Conservation (phyloP, 768 basidiomycete species). For the Auriscalpium orientale region DNA sequence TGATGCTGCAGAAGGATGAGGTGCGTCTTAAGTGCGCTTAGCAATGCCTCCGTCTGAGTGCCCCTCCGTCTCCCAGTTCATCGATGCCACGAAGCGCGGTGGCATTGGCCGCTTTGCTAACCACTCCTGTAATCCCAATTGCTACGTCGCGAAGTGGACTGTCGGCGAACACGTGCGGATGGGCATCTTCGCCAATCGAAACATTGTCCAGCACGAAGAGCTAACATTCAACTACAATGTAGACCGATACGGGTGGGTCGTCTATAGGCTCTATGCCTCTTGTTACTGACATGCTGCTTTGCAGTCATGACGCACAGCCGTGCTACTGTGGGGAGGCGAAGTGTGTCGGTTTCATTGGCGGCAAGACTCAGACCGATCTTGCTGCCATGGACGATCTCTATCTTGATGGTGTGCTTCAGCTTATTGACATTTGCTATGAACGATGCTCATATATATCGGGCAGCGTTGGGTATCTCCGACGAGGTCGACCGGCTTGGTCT, state of each 20-base stretch:
- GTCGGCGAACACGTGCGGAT: slow-evolving; percentile 84
- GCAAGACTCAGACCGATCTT: slow-evolving; percentile 96
- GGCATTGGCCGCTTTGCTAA: slow-evolving; percentile 97
- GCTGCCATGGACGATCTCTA: slow-evolving; percentile 92
- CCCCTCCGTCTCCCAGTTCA: slow-evolving; percentile 53
- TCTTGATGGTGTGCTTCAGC: slow-evolving; percentile 60
- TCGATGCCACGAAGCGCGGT: slow-evolving; percentile 95
- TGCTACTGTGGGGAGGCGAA: slow-evolving; percentile 96
- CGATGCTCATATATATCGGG: slow-evolving; percentile 1
- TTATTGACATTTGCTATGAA: not conserved
- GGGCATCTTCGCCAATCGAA: slow-evolving; percentile 93
- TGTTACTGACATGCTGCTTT: not conserved
- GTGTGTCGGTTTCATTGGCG: slow-evolving; percentile 93
- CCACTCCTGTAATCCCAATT: slow-evolving; percentile 96
- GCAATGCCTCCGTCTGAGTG: not conserved
- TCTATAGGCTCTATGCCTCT: not conserved
- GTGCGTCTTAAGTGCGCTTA: slow-evolving; percentile 32
- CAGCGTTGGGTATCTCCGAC: slow-evolving; percentile 90
- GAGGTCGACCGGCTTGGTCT: slow-evolving; percentile 77
- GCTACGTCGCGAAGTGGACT: slow-evolving; percentile 98
- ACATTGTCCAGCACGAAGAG: slow-evolving; percentile 75
- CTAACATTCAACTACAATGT: slow-evolving; percentile 99
- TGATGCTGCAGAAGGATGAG: slow-evolving; percentile 99
- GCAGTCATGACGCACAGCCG: slow-evolving; percentile 85
- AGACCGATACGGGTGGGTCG: slow-evolving; percentile 89